Evolutionary conservation across 805 yeast genomes (phyloP), one percentile per base, ranked within the genome.

Genomic region (Cyberlindnera americana): DNA sequence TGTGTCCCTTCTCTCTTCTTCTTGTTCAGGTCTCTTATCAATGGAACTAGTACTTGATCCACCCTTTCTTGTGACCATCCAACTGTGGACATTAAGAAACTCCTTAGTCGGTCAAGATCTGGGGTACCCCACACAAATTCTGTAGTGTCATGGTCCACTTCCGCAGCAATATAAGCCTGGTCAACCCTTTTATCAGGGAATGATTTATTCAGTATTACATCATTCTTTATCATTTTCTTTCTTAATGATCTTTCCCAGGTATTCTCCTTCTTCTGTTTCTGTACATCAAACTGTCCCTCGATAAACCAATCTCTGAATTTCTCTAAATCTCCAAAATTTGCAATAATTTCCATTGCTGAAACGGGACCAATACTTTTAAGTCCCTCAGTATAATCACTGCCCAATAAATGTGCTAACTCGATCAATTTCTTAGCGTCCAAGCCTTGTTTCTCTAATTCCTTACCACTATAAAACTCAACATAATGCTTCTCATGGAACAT

Each of bases 371-470:
- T 73, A 3, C 98, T 95, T 42, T 85, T 82, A 25, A 93, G 63
- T 0, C 99, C 99, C 38, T 82, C 86, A 0, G 99, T 90, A 58
- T 93, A 93, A 64, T 93, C 99, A 60, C 96, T 87, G 0, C 99
- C 99, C 16, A 93, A 63, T 19, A 93, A 61, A 34, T 81, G 71
- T 0, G 97, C 99, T 44, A 93, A 62, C 31, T 85, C 88, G 21
- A 93, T 87, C 59, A 93, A 62, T 41, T 74, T 75, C 1, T 64
- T 54, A 41, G 87, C 75, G 37, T 65, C 70, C 14, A 93, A 67
- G 0, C 95, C 95, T 4, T 88, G 59, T 33, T 77, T 81, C 24
- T 65, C 69, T n/a, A 93, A 67, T 35, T 80, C 84, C 3, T 63
- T 68, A 27, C 69, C 60, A 27, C 75, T 69, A 56, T 89, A 93